phyloP scores from a whole-genome alignment of 768 basidiomycete species.

The Lactarius indigo region DNA sequence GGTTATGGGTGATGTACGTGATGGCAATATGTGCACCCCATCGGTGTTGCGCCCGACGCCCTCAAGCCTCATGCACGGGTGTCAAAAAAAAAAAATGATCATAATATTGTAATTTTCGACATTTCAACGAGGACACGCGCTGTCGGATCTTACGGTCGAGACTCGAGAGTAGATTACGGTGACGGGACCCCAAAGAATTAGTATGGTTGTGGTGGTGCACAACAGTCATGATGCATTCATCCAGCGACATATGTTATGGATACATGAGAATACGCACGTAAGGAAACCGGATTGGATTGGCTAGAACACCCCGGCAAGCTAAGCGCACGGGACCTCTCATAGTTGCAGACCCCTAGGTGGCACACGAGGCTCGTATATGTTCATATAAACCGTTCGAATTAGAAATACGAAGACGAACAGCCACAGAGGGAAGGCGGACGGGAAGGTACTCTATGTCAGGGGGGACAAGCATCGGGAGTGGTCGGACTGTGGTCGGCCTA shows the following conservation, averaged over 20 bases:
- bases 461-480: slow-evolving; percentile 1
- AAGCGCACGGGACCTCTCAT: background rate
- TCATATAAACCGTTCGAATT: background rate
- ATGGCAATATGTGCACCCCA: background rate
- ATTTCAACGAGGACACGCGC: background rate
- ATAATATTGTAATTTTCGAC: background rate
- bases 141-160: background rate
- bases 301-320: background rate
- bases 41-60: background rate
- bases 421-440: background rate
- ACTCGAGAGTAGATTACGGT: background rate
- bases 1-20: background rate
- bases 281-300: background rate
- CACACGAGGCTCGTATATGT: background rate
- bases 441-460: background rate
- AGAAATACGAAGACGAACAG: background rate
- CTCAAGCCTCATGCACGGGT: too few species aligned
- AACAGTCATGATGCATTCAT: background rate
- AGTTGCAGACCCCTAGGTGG: background rate
- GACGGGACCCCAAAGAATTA: slow-evolving; percentile 16
- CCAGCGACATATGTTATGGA: background rate
- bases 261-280: background rate
- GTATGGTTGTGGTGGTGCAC: background rate
- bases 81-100: background rate
- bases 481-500: slow-evolving; percentile 8